phyloP scores from a whole-genome alignment of 768 basidiomycete species.

The Suillus lakei region DNA sequence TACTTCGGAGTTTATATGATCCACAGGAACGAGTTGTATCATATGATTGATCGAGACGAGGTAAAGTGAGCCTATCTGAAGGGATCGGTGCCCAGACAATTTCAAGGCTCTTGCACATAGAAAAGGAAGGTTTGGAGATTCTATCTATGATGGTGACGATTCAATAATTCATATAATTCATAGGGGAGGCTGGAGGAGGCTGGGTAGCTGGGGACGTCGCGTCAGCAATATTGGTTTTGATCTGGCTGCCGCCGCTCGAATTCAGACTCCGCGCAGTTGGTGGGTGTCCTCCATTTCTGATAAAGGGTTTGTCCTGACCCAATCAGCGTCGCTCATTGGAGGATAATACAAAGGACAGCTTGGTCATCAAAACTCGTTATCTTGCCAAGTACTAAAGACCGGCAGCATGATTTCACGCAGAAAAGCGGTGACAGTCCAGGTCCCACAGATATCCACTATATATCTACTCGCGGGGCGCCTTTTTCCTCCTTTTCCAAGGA shows the following conservation, averaged over 20 bases:
- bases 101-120: no score
- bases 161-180: no score
- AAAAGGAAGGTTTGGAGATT: neutral
- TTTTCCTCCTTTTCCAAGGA: conserved; percentile 1
- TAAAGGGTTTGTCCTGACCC: neutral
- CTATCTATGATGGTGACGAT: no score
- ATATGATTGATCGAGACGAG: neutral
- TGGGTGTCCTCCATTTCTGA: neutral
- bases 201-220: no score
- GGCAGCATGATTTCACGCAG: neutral
- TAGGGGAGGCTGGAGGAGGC: neutral
- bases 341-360: conserved; percentile 3
- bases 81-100: neutral
- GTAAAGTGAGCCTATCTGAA: no score
- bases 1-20: neutral
- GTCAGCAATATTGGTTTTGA: no score
- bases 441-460: conserved; percentile 28
- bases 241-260: neutral
- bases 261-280: neutral
- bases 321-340: neutral
- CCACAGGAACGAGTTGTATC: neutral
- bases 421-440: conserved; percentile 17
- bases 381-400: conserved; percentile 10
- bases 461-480: conserved; percentile 17
- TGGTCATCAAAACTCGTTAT: conserved; percentile 19